phyloP scores from a whole-genome alignment of 2,329 filamentous ascomycete genomes.

The Hypoxylon rubiginosum region DNA sequence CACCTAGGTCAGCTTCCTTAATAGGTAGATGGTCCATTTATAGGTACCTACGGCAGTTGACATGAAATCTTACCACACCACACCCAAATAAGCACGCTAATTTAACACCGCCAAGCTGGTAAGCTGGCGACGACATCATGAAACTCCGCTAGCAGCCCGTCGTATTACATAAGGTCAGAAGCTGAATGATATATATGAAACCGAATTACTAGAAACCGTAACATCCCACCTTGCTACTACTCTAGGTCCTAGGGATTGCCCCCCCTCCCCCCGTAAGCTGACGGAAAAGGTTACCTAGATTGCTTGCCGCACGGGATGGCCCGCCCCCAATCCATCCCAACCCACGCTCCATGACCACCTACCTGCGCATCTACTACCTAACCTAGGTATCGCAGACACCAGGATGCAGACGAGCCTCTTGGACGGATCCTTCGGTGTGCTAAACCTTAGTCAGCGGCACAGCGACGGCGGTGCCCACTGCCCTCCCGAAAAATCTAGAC shows the following conservation, averaged over 20 bases:
- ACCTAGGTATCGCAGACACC: neutral
- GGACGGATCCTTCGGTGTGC: slow-evolving; percentile 13
- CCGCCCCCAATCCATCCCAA: neutral
- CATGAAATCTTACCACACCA: neutral
- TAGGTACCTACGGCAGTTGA: neutral
- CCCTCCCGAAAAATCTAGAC: slow-evolving; percentile 7
- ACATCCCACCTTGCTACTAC: slow-evolving; percentile 7
- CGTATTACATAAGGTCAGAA: slow-evolving; percentile 34
- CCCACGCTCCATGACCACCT: neutral
- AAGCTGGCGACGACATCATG: neutral
- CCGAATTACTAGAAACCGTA: slow-evolving; percentile 19
- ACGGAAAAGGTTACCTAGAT: neutral
- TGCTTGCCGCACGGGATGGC: neutral
- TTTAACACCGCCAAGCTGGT: neutral
- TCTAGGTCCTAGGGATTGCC: neutral
- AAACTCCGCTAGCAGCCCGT: neutral
- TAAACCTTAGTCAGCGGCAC: slow-evolving; percentile 28
- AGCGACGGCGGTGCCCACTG: slow-evolving; percentile 19
- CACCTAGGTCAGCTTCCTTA: neutral
- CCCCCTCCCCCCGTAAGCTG: neutral
- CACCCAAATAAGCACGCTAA: neutral
- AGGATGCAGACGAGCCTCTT: slow-evolving; percentile 1
- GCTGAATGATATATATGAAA: slow-evolving; percentile 28
- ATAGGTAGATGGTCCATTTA: neutral
- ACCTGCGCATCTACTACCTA: no score